phyloP scores from a whole-genome alignment of 2,329 filamentous ascomycete genomes.

The Pezicula neosporulosa region DNA sequence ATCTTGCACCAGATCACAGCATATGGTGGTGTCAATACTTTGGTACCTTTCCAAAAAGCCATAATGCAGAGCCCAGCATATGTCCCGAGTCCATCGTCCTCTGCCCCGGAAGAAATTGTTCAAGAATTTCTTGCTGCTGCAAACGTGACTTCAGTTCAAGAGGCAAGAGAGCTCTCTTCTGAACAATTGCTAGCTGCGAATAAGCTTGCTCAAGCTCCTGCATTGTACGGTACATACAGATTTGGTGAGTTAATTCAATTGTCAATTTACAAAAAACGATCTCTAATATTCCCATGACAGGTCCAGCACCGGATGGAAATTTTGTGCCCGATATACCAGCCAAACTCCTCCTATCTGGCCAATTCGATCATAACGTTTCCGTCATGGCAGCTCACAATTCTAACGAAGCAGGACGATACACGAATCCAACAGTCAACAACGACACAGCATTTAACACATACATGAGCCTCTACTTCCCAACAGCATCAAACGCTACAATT shows the following conservation, averaged over 20 bases:
- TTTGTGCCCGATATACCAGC: constrained; percentile 43
- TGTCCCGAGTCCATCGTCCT: background rate
- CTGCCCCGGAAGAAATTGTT: background rate
- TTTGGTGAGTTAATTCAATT: constrained; percentile 18
- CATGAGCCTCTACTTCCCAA: constrained; percentile 1
- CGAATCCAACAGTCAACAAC: constrained; percentile 21
- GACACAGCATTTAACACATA: constrained; percentile 1
- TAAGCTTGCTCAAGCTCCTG: constrained; percentile 26
- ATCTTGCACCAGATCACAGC: constrained; percentile 50
- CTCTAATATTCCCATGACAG: constrained; percentile 13
- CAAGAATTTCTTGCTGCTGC: constrained; percentile 27
- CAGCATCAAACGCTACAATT: background rate
- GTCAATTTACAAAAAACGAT: background rate
- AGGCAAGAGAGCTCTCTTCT: constrained; percentile 16
- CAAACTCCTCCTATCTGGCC: constrained; percentile 35
- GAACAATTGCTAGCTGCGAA: background rate
- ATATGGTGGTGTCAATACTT: constrained; percentile 33
- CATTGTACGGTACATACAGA: constrained; percentile 35
- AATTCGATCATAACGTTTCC: constrained; percentile 37
- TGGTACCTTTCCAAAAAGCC: constrained; percentile 35
- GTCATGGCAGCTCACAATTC: constrained; percentile 41
- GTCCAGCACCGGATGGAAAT: constrained; percentile 42
- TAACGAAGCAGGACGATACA: constrained; percentile 35
- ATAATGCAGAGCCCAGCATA: constrained; percentile 18
- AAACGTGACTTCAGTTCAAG: constrained; percentile 31